Evolutionary conservation across 805 yeast species (phyloP).

Genomic region (Torulaspora gathmanii): DNA sequence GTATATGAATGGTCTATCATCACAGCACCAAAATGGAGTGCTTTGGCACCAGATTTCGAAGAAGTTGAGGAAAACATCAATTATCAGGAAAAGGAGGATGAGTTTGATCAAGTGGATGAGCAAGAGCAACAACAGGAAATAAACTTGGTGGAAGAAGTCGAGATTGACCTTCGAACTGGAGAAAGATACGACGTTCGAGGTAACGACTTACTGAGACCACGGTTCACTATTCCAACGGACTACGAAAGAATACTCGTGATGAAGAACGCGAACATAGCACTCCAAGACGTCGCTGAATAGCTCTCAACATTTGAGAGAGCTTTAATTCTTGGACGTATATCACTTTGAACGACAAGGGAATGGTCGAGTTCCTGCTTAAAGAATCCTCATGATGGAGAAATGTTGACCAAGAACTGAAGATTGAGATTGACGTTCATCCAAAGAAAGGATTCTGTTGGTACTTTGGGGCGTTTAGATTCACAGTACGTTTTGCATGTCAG

Average conservation of each 20-base stretch:
- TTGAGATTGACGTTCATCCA: not conserved
- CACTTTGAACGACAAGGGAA: too few relatives aligned
- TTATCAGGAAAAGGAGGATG: slow-evolving; percentile 85
- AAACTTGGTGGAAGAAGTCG: slow-evolving; percentile 57
- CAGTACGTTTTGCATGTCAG: slow-evolving; percentile 11
- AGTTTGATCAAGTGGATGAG: slow-evolving; percentile 76
- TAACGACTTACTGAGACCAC: slow-evolving; percentile 44
- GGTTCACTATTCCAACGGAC: slow-evolving; percentile 57
- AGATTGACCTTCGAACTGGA: slow-evolving; percentile 59
- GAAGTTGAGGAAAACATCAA: slow-evolving; percentile 90
- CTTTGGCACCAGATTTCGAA: slow-evolving; percentile 92
- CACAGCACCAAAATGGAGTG: slow-evolving; percentile 92
- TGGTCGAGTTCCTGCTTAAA: not conserved
- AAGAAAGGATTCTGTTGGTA: too few relatives aligned
- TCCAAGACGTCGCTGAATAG: not conserved
- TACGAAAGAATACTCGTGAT: slow-evolving; percentile 34
- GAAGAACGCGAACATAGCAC: slow-evolving; percentile 8
- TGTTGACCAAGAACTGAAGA: too few relatives aligned
- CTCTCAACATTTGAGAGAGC: not conserved
- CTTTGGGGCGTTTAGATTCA: too few relatives aligned
- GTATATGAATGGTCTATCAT: slow-evolving; percentile 77
- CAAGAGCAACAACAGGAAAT: slow-evolving; percentile 54
- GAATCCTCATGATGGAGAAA: too few relatives aligned
- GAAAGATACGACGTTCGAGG: slow-evolving; percentile 74
- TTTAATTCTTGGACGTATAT: too few relatives aligned